phyloP scores from a whole-genome alignment of 78 protist genomes.

The Emiliania huxleyi region DNA sequence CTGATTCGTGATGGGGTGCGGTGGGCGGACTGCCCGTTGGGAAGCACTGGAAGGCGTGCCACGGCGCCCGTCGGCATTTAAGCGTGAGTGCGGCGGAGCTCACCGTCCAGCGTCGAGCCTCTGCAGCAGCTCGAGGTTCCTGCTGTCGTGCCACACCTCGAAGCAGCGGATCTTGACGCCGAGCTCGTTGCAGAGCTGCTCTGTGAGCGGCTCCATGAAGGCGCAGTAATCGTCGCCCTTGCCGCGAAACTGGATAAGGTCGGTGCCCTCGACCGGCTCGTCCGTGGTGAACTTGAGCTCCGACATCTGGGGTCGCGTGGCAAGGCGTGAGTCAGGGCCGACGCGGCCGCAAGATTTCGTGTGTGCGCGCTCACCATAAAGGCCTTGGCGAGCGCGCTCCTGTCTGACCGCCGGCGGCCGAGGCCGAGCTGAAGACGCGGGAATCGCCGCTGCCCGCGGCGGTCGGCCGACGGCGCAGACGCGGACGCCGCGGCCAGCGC shows the following conservation, averaged over 20 bases:
- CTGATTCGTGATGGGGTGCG: no score
- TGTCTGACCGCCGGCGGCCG: no score
- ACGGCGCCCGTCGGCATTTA: no score
- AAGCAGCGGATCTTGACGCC: background rate
- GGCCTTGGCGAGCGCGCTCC: background rate
- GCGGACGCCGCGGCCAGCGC: no score
- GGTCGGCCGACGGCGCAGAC: no score
- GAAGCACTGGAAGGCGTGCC: no score
- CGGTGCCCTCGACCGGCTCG: background rate
- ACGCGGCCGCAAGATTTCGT: background rate
- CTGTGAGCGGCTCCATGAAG: background rate
- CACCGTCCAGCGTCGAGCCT: background rate
- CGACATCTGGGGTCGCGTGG: background rate
- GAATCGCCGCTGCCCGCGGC: no score
- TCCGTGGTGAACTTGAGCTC: background rate
- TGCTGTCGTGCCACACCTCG: background rate
- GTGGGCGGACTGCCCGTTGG: no score
- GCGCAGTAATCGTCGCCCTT: constrained; percentile 7
- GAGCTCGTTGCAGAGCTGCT: background rate
- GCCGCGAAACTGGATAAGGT: background rate
- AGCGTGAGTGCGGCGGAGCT: background rate
- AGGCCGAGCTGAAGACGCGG: no score
- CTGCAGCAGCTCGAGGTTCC: constrained; percentile 1
- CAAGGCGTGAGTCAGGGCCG: background rate
- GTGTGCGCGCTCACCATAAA: background rate